Evolutionary conservation across 2,329 filamentous ascomycete species (phyloP), one percentile per base, ranked within the genome.

Genomic region (Metarhizium brunneum): DNA sequence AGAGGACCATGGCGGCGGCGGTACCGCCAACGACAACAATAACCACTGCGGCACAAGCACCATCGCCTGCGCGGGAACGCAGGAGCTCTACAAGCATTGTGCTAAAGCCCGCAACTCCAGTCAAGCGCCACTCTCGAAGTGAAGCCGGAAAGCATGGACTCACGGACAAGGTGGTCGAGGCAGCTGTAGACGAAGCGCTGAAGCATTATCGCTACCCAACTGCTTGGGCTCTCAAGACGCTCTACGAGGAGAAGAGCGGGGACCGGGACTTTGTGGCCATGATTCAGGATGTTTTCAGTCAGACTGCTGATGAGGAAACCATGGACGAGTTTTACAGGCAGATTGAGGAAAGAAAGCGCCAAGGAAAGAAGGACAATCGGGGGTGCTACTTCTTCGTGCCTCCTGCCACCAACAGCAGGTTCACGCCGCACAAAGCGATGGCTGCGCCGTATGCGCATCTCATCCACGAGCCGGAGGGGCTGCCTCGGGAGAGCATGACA

Each of bases 161-260:
- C 38, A 72, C 74, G 30, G 79, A 79, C 61, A 76, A 71, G 63
- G 76, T 83, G 32, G 73, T 86, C 43, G 78, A 83, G 65, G 64
- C 69, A 36, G 81, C 81, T n/a, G 79, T 85, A 35, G 76, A 82
- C 10, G 76, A 83, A 63, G 82, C 82, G 5, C 67, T 86, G 51
- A 70, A 74, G 57, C 75, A 80, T 63, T 73, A 74, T 58, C 79
- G 80, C 57, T 85, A 82, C 65, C 80, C 81, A 54, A 85, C 82
- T 8, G 83, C 83, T 2, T 85, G 77, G 72, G 82, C 83, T 47
- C 71, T 86, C 57, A 75, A 81, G 54, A 77, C 75, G 14, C 72
- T 85, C 57, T 85, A 83, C 66, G 81, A 85, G 60, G 80, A 85
- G 63, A 76, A 78, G 57, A 73, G 73, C 48, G 66, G 70, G 43